Base-by-base conservation (phyloP, 2,329 filamentous ascomycete species). In the Claviceps arundinis region DNA sequence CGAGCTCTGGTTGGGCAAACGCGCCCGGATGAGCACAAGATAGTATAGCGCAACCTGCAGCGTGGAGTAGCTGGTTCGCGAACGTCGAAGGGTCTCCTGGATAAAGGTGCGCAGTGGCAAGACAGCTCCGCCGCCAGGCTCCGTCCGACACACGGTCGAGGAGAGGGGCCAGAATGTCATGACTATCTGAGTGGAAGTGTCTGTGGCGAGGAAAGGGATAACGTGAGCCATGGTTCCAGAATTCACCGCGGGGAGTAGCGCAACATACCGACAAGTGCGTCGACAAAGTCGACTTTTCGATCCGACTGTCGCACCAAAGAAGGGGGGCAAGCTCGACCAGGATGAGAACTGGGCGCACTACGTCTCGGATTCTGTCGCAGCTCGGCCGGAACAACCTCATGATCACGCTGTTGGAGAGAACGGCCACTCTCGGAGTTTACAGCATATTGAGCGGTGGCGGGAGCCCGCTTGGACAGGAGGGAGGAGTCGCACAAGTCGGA, bases 11-110 rank as follows among this genome's bases (percentile, higher is more conserved):
- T 79, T 82, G 14, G 89, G 90, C 50, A 98, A 82, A 69, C 89
- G 87, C 22, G 87, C 81, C 73, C 94, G 95, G 68, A 98, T 90
- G 60, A 97, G 78, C 63, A 98, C 84, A 63, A 98, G 73, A 67
- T 98, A 98, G 69, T 96, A 98, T 56, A 98, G 75, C 26, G 93
- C 91, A 55, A 98, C 93, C 70, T 97, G 93, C 51, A 98, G 74
- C 34, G 93, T 98, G 54, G 91, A 97, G 72, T 96, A 98, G 72
- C 90, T 96, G 44, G 93, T 95, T 62, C 91, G 84, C 55, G 93
- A 98, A 61, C 93, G 83, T 60, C 90, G 87, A 58, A 98, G 76
- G 19, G 93, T 97, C 75, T 97, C 93, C 70, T 97, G 90, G 62
- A 98, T 97, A 67, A 97, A 98, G 51, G 86, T 95, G 59, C 90